Base-by-base conservation (phyloP, 129 eudicot species). In the Saussurea involucrata region DNA sequence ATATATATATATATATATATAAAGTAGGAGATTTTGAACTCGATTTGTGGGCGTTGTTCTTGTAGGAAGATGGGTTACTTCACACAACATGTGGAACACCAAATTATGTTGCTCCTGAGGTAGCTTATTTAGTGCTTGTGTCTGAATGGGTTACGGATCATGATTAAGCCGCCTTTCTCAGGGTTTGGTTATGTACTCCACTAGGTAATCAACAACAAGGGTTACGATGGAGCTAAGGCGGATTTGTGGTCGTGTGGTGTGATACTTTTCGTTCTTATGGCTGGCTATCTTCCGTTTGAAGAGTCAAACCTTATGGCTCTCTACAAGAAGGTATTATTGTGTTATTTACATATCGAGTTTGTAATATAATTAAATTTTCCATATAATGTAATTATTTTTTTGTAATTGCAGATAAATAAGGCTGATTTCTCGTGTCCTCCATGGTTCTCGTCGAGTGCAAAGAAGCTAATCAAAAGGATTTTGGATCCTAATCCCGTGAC, bases 231-330 rank as follows among this genome's bases (percentile, higher is more conserved):
- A 81, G 99, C 99, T 18, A 92, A 95, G 82, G 99, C 99, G 5
- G 99, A 95, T 84, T 82, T 95, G 61, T 95, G 97, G 99, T 95
- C 99, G 22, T 95, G 99, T 69, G 99, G 99, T 82, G 97, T 95
- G 12, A 95, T 95, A 64, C 99, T 95, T 80, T 95, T 83, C 67
- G 99, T 95, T 63, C 99, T 95, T 40, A 95, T 95, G 99, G 97
- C 99, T 31, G 97, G 97, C 2, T 95, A 86, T 75, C 66, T 92
- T 81, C 99, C 99, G 29, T 95, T 95, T 55, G 99, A 95, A 82
- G 99, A 95, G 53, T 71, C 97, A 24, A 95, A 95, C 78, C 97
- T 95, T 36, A 83, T 86, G 92, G 87, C 89, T 68, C 77, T 95
- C 15, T 95, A 95, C 84, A 95, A 92, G 82, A 95, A 95, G 99